Conservation (phyloP, 108 stramenopile species). For the Nitzschia inconspicua region DNA sequence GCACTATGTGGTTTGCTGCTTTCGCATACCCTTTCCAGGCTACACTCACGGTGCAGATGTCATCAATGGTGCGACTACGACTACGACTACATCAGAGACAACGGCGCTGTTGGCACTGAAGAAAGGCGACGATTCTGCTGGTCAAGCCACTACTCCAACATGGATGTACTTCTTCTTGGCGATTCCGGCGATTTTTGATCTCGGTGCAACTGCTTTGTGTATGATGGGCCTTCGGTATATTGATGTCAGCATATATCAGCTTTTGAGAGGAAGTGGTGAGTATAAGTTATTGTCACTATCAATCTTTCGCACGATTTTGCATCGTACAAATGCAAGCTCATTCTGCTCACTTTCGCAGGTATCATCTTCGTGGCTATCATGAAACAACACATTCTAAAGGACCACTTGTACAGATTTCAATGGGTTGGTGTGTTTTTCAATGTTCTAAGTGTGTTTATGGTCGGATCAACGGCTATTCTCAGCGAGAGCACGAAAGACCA, state of each 20-base stretch:
- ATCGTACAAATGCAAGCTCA: slow-evolving; percentile 32
- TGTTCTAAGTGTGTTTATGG: slow-evolving; percentile 73
- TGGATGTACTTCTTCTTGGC: slow-evolving; percentile 88
- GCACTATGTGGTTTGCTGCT: slow-evolving; percentile 64
- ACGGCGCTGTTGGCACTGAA: slow-evolving; percentile 13
- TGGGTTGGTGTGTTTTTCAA: slow-evolving; percentile 88
- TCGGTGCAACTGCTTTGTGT: slow-evolving; percentile 84
- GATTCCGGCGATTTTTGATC: slow-evolving; percentile 83
- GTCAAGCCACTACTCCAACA: slow-evolving; percentile 26
- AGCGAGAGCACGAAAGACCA: slow-evolving; percentile 23
- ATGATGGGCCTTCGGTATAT: slow-evolving; percentile 89
- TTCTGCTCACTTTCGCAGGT: slow-evolving; percentile 4
- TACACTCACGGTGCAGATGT: no score
- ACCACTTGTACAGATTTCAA: slow-evolving; percentile 67
- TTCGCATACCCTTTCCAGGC: slow-evolving; percentile 84
- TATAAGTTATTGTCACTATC: no score
- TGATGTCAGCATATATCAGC: slow-evolving; percentile 84
- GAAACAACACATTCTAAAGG: slow-evolving; percentile 79
- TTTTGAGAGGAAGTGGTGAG: slow-evolving; percentile 75
- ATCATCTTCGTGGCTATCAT: slow-evolving; percentile 92
- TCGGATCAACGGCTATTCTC: slow-evolving; percentile 70
- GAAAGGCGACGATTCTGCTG: slow-evolving; percentile 6
- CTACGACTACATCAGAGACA: not conserved
- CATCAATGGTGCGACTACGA: no score
- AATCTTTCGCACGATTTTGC: no score